These are phyloP conservation scores for Bolboschoenus planiculmis DNA, from an alignment of 176 grass and related monocot genomes.

Conservation along the genomic window DNA sequence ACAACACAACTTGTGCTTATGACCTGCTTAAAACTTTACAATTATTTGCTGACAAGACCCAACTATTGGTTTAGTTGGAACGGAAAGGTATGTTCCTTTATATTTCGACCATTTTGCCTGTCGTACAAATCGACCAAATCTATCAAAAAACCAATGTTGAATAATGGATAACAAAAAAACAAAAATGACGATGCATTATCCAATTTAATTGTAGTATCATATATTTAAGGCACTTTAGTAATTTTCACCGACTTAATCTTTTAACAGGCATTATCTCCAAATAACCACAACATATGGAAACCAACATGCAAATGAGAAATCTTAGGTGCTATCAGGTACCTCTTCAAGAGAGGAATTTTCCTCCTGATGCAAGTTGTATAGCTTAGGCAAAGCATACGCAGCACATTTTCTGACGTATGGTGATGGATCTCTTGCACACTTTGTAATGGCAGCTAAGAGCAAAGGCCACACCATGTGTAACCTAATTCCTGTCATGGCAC, in stretches of 20 bases:
- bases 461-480: constrained; percentile 76
- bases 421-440: constrained; percentile 77
- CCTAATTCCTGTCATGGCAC: constrained; percentile 86
- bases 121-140: not conserved
- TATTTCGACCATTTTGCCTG: not conserved
- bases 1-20: not conserved
- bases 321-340: constrained; percentile 27
- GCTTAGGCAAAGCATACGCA: constrained; percentile 72
- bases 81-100: not conserved
- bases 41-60: not conserved
- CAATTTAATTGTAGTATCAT: not conserved
- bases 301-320: not conserved
- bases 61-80: not conserved
- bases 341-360: constrained; percentile 53
- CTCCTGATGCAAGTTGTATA: constrained; percentile 67
- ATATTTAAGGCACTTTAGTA: not conserved
- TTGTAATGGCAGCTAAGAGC: constrained; percentile 58
- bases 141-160: not conserved
- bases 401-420: constrained; percentile 91
- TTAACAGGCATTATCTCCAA: not conserved
- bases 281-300: not conserved
- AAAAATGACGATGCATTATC: not conserved
- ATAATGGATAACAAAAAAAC: not conserved
- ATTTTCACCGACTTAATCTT: not conserved
- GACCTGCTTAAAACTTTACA: not conserved